Conservation (phyloP, 371 early-diverging fungal species). For the Syncephalastrum racemosum region DNA sequence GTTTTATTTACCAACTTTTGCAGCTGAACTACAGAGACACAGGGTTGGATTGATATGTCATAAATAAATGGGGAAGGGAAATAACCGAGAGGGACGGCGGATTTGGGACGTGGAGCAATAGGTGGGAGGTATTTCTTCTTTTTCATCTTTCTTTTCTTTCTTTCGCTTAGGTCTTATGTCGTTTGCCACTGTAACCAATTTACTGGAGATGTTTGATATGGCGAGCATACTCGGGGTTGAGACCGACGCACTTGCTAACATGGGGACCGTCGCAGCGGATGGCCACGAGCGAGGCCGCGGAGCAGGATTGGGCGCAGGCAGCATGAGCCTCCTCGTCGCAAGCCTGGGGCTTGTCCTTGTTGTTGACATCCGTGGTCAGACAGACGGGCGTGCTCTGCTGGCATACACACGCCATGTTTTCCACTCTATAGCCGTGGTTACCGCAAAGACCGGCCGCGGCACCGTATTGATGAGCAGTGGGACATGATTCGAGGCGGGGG, state of each 20-base stretch:
- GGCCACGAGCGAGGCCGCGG: neutral
- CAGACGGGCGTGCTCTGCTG: constrained; percentile 9
- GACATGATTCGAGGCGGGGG: neutral
- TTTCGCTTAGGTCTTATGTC: too few species aligned
- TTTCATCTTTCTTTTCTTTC: too few species aligned
- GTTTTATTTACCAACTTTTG: too few species aligned
- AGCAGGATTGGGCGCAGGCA: constrained; percentile 8
- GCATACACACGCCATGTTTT: constrained; percentile 9
- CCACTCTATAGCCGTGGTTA: neutral
- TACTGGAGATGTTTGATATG: too few species aligned
- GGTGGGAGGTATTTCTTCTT: too few species aligned
- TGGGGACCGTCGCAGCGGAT: constrained; percentile 8
- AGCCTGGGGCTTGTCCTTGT: neutral
- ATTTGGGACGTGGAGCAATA: too few species aligned
- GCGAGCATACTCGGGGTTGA: neutral
- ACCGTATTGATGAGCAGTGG: neutral
- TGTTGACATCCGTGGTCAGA: neutral
- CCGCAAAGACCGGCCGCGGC: constrained; percentile 9
- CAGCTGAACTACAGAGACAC: too few species aligned
- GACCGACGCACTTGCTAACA: neutral
- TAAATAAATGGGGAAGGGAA: too few species aligned
- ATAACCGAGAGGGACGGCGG: too few species aligned
- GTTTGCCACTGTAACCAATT: too few species aligned
- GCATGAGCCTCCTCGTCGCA: neutral
- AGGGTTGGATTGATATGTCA: too few species aligned